Base-by-base conservation (phyloP, 2,329 filamentous ascomycete genomes). In the Lithohypha guttulata region DNA sequence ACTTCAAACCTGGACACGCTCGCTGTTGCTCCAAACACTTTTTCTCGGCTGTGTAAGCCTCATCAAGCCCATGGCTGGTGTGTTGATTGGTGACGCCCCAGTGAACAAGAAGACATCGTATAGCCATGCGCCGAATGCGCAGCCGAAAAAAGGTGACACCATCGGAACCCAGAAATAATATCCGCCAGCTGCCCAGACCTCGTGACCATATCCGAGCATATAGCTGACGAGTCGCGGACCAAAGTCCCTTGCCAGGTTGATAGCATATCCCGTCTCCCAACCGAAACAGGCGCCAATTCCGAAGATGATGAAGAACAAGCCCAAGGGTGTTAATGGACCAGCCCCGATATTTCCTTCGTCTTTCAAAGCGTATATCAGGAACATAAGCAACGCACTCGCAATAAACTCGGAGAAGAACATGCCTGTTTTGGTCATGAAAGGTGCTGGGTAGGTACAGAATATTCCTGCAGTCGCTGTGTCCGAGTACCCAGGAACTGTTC, bases 191-290 rank as follows among this genome's bases (percentile, higher is more conserved):
- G 65, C 68, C 75, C 77, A 85, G 0, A 84, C 80, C 31, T 78
- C 69, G 25, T 55, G 56, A 1, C 77, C 77, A 53, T 85, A 85
- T 2, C 81, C 81, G 11, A 23, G 50, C 53, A 77, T 71, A 53
- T 76, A 81, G 1, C 73, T 71, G 47, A 81, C 71, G 31, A 84
- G 57, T 9, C 81, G 65, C 6, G 80, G 79, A 0, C 78, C 77
- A 53, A 84, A 81, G 48, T 85, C 81, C 58, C 81, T 69, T 20
- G 79, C 80, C 26, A 82, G 58, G 51, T 84, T 84, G 48, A 84
- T 82, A 8, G 80, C 80, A 59, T 81, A 85, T 21, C 81, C 79
- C 1, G 80, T 86, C 57, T 84, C 74, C 78, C 77, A 84, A 6
- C 81, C 81, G 51, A 82, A 84, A 54, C 77, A 81, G 21, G 77